Evolutionary conservation across 305 asterid species (phyloP), one percentile per base, ranked within the genome.

Genomic region (Petunia hybrid): DNA sequence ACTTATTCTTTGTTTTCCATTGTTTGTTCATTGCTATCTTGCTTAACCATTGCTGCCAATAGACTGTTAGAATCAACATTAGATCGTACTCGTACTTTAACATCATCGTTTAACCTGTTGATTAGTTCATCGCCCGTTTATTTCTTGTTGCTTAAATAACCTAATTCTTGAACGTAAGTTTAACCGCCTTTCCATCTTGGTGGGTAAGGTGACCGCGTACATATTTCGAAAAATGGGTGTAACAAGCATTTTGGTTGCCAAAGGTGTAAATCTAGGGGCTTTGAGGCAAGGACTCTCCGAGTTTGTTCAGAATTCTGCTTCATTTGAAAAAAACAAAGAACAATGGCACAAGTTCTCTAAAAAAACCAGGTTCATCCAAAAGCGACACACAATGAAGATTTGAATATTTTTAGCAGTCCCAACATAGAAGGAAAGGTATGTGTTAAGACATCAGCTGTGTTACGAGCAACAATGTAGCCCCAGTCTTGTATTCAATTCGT

Each of bases 211-310:
- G n/a, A n/a, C 31, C 0, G 31, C 31, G 31, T 22, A 22, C 31
- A 22, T 22, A 22, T 22, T 22, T 22, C 31, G 31, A 40, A 91
- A 89, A 71, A 95, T 95, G 97, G 99, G 97, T 8, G 98, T 87
- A 22, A 92, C 97, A 1, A 89, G 97, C 85, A 79, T 95, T 73
- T 86, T 90, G 90, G 99, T 95, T 79, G 88, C 84, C 80, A 85
- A 89, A 39, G 99, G 99, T 36, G 94, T 95, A 64, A 90, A 87
- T 78, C 87, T 93, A 5, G 95, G 88, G 75, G 93, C 97, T 81
- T 83, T 93, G 85, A 90, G 92, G 81, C 92, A 92, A 79, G 97
- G 98, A 57, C 92, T 95, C 45, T 82, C 92, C 13, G 78, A 89
- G 56, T 95, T 87, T 77, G 84, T 91, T 16, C 89, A 91, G 79